Evolutionary conservation across 768 basidiomycete species (phyloP).

Genomic region (Mycena galopus): DNA sequence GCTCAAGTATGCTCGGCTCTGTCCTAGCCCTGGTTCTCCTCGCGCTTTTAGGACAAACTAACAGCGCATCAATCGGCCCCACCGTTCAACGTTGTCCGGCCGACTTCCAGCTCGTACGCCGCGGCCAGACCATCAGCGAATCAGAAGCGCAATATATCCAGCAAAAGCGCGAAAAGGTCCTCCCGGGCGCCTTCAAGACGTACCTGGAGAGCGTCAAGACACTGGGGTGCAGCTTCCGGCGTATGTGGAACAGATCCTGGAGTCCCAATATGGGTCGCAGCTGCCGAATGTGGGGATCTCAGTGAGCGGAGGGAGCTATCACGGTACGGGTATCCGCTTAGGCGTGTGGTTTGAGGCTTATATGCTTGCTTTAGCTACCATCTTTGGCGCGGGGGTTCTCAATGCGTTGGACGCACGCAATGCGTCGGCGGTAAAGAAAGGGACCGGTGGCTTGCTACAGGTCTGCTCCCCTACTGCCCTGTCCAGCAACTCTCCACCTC

Average conservation of each 20-base stretch:
- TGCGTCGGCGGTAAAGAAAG: conserved; percentile 52
- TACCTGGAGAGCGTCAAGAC: conserved; percentile 55
- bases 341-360: not conserved
- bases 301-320: conserved; percentile 66
- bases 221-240: conserved; percentile 45
- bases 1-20: not conserved
- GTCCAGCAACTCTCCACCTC: not conserved
- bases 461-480: not conserved
- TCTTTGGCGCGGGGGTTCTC: conserved; percentile 66
- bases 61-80: conserved; percentile 21
- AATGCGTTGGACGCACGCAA: conserved; percentile 64
- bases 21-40: not conserved
- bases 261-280: conserved; percentile 25
- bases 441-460: conserved; percentile 65
- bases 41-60: not conserved
- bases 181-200: conserved; percentile 54
- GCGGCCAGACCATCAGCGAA: conserved; percentile 49
- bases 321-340: conserved; percentile 43
- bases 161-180: conserved; percentile 47
- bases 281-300: conserved; percentile 61
- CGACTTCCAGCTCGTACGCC: conserved; percentile 32
- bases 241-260: conserved; percentile 51
- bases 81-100: conserved; percentile 28
- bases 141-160: conserved; percentile 54
- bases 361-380: conserved; percentile 49